A percentile compares a stretch with the other conserved stretches of the same genome.
These are phyloP conservation scores for Saccharum officinarum DNA, from an alignment of 176 grass and related monocot genomes.

Conservation along the genomic window DNA sequence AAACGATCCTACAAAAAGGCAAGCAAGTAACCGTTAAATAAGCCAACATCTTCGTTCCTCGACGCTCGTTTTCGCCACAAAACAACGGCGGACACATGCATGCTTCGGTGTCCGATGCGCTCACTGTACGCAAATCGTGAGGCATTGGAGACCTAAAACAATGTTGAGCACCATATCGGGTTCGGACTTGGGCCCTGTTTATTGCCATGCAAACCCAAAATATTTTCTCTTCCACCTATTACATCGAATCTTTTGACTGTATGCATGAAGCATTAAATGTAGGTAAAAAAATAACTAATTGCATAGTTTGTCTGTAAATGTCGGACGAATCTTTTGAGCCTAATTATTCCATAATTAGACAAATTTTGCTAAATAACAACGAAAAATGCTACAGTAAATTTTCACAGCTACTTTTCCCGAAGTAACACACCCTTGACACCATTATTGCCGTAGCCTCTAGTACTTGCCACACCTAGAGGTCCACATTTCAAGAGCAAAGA, in stretches of 20 bases:
- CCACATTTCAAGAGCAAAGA: background rate
- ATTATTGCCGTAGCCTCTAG: conserved; percentile 31
- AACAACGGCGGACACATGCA: conserved; percentile 15
- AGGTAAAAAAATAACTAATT: too few relatives aligned
- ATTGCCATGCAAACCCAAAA: too few relatives aligned
- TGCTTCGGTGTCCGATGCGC: background rate
- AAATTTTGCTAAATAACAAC: too few relatives aligned
- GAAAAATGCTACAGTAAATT: too few relatives aligned
- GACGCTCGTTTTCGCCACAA: background rate
- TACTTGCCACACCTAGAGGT: background rate
- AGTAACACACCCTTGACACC: too few relatives aligned
- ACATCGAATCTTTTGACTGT: too few relatives aligned
- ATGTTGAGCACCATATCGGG: background rate
- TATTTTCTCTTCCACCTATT: too few relatives aligned
- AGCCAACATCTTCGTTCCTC: background rate
- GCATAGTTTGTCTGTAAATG: too few relatives aligned
- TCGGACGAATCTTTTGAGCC: too few relatives aligned
- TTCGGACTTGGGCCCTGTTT: conserved; percentile 16
- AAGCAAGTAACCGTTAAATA: conserved; percentile 16
- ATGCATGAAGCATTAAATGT: too few relatives aligned
- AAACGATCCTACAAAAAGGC: background rate
- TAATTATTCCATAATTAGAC: too few relatives aligned
- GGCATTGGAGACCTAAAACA: conserved; percentile 23
- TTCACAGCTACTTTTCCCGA: too few relatives aligned
- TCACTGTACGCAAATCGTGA: conserved; percentile 10